Base-by-base conservation (phyloP, 805 yeast species). In the Clavispora vitiphila region DNA sequence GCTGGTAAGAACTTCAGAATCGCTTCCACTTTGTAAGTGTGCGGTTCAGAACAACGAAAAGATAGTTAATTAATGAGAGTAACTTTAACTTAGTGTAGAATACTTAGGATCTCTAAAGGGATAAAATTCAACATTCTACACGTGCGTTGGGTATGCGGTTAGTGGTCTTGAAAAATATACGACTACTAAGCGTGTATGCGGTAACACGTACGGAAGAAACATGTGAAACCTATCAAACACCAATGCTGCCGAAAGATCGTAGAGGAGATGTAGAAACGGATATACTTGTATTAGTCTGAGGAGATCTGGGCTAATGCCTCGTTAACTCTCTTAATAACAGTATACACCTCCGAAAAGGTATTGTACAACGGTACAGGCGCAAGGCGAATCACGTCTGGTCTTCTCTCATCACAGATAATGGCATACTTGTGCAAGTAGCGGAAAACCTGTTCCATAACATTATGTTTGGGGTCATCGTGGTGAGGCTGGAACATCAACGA, bases 1-100 rank as follows among this genome's bases (percentile, higher is more conserved):
- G 96, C 98, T 54, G 97, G 98, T 71, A 78, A 76, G 64, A 73
- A 86, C 72, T 90, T 91, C 91, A 93, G 84, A 78, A 56, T 44
- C 42, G 58, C 73, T 51, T 52, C 61, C 43, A 60, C 69, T 53
- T 65, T 68, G 58, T 68, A 68, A 64, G 59, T 43, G 27, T 12
- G 23, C 32, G 8, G 7, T 29, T 29, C 20, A 9, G 22, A 15
- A 15, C 32, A 9, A 15, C 10, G 32, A 29, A 26, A 29, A 29
- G 15, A 29, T 29, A 29, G 32, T 29, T 15, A 29, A 29, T 29
- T 29, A 29, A 29, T 29, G 20, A 29, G 32, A 29, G 8, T 29
- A 29, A 16, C 32, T 29, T 29, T 29, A 29, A 26, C 11, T 3
- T n/a, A 24, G 5, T 24, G 26, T 24, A 24, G 26, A 11, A n/a